Evolutionary conservation across 495 filamentous ascomycete genomes (phyloP).

Genomic region (Xylaria telfairii): DNA sequence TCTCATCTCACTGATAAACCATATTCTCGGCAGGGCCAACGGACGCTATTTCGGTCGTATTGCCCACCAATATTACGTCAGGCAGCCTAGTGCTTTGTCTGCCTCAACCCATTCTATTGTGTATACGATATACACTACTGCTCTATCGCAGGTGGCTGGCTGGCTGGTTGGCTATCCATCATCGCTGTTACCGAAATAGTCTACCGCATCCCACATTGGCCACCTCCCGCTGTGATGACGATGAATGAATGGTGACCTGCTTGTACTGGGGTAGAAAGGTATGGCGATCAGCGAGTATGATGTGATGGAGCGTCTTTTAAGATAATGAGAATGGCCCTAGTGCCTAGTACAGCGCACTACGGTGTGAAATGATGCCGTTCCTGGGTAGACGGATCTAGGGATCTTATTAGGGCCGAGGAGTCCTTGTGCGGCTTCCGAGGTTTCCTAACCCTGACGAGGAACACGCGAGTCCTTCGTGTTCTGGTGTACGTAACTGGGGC

Average conservation of each 20-base stretch:
- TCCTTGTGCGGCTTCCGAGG: background rate
- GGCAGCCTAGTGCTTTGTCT: slow-evolving; percentile 19
- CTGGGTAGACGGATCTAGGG: slow-evolving; percentile 3
- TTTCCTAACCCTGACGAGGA: slow-evolving; percentile 12
- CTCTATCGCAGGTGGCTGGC: background rate
- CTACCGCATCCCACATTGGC: background rate
- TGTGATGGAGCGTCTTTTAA: slow-evolving; percentile 1
- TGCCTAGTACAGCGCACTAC: background rate
- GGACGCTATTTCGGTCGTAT: slow-evolving; percentile 18
- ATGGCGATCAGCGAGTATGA: slow-evolving; percentile 22
- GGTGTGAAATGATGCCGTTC: background rate
- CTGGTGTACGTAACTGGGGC: background rate
- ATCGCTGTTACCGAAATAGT: slow-evolving; percentile 8
- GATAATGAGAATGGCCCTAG: background rate
- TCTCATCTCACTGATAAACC: background rate
- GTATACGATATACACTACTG: background rate
- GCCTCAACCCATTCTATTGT: background rate
- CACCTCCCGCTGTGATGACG: slow-evolving; percentile 10
- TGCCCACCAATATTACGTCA: slow-evolving; percentile 19
- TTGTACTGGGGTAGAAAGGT: background rate
- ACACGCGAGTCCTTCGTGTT: background rate
- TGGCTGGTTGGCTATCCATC: background rate
- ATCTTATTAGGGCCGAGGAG: background rate
- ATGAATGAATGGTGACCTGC: slow-evolving; percentile 4
- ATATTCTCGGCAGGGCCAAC: background rate